These are phyloP conservation scores for Salix arbutifolia DNA, from an alignment of 345 rosid genomes.

Conservation along the genomic window DNA sequence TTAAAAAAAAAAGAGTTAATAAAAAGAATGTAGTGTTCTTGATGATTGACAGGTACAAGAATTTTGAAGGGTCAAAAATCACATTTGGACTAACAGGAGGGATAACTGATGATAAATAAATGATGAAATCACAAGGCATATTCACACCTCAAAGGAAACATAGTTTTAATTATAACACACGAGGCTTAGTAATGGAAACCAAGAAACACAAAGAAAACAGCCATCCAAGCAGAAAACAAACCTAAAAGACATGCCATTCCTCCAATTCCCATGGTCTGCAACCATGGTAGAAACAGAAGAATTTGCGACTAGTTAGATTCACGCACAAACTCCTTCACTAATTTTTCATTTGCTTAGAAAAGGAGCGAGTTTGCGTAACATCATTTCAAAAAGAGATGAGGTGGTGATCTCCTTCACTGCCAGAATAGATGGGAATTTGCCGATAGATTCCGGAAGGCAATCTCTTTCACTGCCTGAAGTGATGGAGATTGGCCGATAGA, in stretches of 20 bases:
- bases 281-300: background rate
- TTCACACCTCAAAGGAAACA: background rate
- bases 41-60: too few relatives aligned
- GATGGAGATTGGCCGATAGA: background rate
- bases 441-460: conserved; percentile 27
- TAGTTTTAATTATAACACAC: background rate
- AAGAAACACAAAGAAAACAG: background rate
- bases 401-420: conserved; percentile 2
- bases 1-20: too few relatives aligned
- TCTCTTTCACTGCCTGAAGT: conserved; percentile 1
- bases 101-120: background rate
- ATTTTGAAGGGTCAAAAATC: background rate
- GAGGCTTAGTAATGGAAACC: background rate
- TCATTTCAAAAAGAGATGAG: conserved; percentile 21
- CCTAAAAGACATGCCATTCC: background rate
- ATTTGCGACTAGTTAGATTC: conserved; percentile 48
- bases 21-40: too few relatives aligned
- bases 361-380: conserved; percentile 36
- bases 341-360: conserved; percentile 13
- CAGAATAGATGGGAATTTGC: background rate
- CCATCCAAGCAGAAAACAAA: background rate
- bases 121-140: background rate
- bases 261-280: background rate
- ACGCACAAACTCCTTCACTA: conserved; percentile 60
- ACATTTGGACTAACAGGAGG: background rate